Evolutionary conservation across 163 green algal genomes (phyloP).

Genomic region (Trebouxiophyceae sp.): DNA sequence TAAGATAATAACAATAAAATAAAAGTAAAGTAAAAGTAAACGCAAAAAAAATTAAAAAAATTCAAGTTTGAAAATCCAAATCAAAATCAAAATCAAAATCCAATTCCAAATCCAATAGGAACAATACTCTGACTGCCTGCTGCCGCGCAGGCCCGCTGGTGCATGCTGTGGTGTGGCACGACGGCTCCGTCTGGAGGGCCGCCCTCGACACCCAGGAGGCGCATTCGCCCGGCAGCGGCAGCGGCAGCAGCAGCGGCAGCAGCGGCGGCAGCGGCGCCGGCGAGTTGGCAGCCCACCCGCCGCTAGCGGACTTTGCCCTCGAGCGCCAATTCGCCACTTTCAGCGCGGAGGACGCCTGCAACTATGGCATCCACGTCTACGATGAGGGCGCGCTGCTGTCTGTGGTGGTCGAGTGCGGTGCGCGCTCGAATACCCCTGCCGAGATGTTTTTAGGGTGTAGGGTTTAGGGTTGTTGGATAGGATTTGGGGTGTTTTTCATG

Average conservation of each 20-base stretch:
- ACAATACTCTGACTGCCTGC: no score
- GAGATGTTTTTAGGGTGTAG: no score
- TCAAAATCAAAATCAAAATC: no score
- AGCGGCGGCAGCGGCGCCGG: slow-evolving; percentile 21
- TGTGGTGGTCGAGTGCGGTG: slow-evolving; percentile 69
- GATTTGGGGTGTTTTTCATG: no score
- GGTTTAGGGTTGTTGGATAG: no score
- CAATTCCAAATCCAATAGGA: no score
- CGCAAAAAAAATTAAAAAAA: no score
- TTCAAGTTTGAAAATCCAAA: no score
- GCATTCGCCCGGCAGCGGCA: slow-evolving; percentile 15
- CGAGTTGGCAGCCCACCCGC: slow-evolving; percentile 32
- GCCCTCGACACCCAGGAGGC: slow-evolving; percentile 76
- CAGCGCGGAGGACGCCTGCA: slow-evolving; percentile 66
- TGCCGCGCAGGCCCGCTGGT: slow-evolving; percentile 64
- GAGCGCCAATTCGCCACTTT: slow-evolving; percentile 60
- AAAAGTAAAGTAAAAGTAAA: no score
- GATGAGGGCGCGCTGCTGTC: slow-evolving; percentile 64
- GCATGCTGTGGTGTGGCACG: slow-evolving; percentile 85
- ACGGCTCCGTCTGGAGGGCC: slow-evolving; percentile 63
- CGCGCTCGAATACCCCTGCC: no score
- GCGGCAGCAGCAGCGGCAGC: not conserved
- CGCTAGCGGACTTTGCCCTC: slow-evolving; percentile 67
- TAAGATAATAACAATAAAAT: no score
- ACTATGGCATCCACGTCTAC: slow-evolving; percentile 84